These are phyloP conservation scores for Prunella vulgaris DNA, from an alignment of 257 asterid species.

Conservation along the genomic window DNA sequence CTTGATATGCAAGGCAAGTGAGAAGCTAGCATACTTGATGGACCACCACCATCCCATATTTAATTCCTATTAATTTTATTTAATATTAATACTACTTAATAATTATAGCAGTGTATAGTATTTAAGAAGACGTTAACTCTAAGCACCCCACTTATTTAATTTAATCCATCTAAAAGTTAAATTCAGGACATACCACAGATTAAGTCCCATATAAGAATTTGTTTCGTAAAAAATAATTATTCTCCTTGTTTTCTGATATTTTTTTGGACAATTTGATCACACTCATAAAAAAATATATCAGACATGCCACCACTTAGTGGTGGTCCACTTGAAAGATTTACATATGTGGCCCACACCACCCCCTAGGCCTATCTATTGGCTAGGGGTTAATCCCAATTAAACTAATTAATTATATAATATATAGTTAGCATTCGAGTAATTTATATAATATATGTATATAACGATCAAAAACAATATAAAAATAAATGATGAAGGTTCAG, in stretches of 20 bases:
- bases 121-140: slow-evolving; percentile 30
- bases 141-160: slow-evolving; percentile 27
- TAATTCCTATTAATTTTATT: not conserved
- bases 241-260: not conserved
- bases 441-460: no score
- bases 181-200: not conserved
- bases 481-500: slow-evolving; percentile 24
- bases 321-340: slow-evolving; percentile 27
- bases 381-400: not conserved
- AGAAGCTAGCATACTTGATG: slow-evolving; percentile 57
- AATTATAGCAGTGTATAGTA: not conserved
- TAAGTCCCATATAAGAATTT: not conserved
- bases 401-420: no score
- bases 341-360: slow-evolving; percentile 20
- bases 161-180: slow-evolving; percentile 9
- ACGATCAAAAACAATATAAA: slow-evolving; percentile 11
- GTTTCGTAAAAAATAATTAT: not conserved
- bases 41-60: slow-evolving; percentile 55
- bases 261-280: slow-evolving; percentile 18
- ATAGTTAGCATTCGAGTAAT: slow-evolving; percentile 6
- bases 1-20: slow-evolving; percentile 89
- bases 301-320: slow-evolving; percentile 31
- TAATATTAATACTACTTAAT: slow-evolving; percentile 9
- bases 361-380: not conserved
- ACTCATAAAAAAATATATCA: not conserved